phyloP scores from a whole-genome alignment of 108 stramenopile genomes.

The Pseudonitzschia pungens region DNA sequence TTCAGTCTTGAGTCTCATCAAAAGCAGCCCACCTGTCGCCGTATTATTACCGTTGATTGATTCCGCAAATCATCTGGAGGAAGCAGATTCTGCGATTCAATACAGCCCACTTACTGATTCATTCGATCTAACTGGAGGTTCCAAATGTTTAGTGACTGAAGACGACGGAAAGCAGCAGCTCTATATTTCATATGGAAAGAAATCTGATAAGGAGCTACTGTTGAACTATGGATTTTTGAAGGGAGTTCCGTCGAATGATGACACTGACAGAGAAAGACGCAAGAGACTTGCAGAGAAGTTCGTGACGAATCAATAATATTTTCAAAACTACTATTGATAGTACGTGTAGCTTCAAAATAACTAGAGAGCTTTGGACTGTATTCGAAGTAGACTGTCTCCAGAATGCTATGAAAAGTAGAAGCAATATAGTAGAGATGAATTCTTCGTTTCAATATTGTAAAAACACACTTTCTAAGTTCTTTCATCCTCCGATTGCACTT shows the following conservation, averaged over 20 bases:
- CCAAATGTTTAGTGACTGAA: slow-evolving; percentile 60
- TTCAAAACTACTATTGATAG: neutral
- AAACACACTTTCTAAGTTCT: neutral
- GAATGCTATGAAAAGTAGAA: neutral
- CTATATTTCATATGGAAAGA: slow-evolving; percentile 70
- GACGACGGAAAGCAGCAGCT: slow-evolving; percentile 46
- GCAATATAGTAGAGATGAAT: no score
- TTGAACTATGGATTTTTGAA: slow-evolving; percentile 81
- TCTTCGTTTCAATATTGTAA: neutral
- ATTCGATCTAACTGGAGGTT: slow-evolving; percentile 51
- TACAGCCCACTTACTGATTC: slow-evolving; percentile 57
- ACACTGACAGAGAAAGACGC: slow-evolving; percentile 15
- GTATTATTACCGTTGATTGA: slow-evolving; percentile 78
- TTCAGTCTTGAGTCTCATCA: slow-evolving; percentile 36
- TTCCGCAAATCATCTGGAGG: slow-evolving; percentile 74
- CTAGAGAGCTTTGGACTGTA: neutral
- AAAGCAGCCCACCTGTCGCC: slow-evolving; percentile 36
- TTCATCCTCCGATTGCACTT: neutral
- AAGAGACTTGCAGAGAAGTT: slow-evolving; percentile 8
- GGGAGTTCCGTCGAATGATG: slow-evolving; percentile 4
- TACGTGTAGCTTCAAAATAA: neutral
- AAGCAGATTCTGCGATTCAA: slow-evolving; percentile 69
- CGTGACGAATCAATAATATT: neutral
- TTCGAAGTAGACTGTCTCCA: neutral
- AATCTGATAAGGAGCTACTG: slow-evolving; percentile 63